Base-by-base conservation (phyloP, 1,284 basidiomycete genomes). In the Rhodotorula sp. region DNA sequence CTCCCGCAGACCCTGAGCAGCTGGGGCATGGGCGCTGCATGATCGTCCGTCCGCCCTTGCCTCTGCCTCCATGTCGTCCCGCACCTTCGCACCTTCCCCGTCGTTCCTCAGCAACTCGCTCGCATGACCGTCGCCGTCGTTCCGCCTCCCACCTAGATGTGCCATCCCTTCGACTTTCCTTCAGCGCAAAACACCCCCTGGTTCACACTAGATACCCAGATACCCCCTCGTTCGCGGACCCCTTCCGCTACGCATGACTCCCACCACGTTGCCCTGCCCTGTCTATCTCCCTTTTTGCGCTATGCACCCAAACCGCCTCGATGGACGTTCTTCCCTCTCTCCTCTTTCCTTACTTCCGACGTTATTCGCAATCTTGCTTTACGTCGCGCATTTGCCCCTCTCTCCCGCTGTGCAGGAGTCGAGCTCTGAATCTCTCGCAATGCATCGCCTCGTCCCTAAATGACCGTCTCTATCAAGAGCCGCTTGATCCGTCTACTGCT, bases 11-110 rank as follows among this genome's bases (percentile, higher is more conserved):
- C 70, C 14, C 66, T 71, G 52, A 62, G 69, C 54, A 71, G 61
- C 42, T 71, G 69, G 69, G 69, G 69, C 34, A 71, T 71, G 69
- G 69, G 69, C 53, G 50, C 65, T 1, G 64, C 46, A 44, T 71
- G 45, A 46, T 4, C 54, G 16, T 7, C 23, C n/a, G 17, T 23
- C 3, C 5, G 8, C 53, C 27, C 58, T 17, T 13, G 25, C 5
- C 21, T 13, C 48, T 48, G 23, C 58, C n/a, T 9, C 25, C 45
- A 16, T n/a, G 19, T 10, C 25, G 19, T 21, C 27, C 48, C 59
- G 27, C 54, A 19, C 7, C 59, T 49, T 41, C 27, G 7, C 44
- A 16, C 46, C 21, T 60, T 45, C n/a, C 56, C 44, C 42, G 1
- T 27, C n/a, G 53, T 13, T 42, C 7, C 41, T 23, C 55, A 3